Conservation (phyloP, 441 rosid species). For the Metrosideros polymorpha region DNA sequence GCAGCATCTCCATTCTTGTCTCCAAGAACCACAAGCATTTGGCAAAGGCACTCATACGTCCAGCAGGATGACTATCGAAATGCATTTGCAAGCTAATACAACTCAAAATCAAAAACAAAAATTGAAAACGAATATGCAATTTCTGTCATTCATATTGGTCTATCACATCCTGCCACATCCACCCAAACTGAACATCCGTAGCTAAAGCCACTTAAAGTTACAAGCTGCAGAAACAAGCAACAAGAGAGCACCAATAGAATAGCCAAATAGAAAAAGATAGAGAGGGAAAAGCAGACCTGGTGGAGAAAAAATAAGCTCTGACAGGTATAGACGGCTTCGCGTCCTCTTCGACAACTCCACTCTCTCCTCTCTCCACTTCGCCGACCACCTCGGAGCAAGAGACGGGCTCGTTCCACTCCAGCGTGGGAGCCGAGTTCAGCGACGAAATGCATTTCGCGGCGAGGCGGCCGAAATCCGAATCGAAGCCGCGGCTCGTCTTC, state of each 20-base stretch:
- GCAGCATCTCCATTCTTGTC: background rate
- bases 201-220: background rate
- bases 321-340: slow-evolving; percentile 62
- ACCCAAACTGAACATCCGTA: background rate
- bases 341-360: slow-evolving; percentile 17
- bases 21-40: background rate
- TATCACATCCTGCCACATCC: background rate
- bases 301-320: slow-evolving; percentile 78
- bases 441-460: slow-evolving; percentile 37
- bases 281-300: slow-evolving; percentile 36
- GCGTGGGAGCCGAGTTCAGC: slow-evolving; percentile 26
- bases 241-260: background rate
- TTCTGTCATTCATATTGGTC: background rate
- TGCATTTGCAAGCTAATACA: background rate
- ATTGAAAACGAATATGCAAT: background rate
- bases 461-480: slow-evolving; percentile 1
- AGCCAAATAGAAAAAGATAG: background rate
- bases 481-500: background rate
- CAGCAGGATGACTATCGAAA: background rate
- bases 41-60: background rate
- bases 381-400: slow-evolving; percentile 35
- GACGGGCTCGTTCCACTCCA: slow-evolving; percentile 43
- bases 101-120: background rate
- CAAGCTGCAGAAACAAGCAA: background rate
- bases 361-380: slow-evolving; percentile 4